Evolutionary conservation across 371 early-diverging fungal species (phyloP), one percentile per base, ranked within the genome.

Genomic region (Blastocladiella emersonii): DNA sequence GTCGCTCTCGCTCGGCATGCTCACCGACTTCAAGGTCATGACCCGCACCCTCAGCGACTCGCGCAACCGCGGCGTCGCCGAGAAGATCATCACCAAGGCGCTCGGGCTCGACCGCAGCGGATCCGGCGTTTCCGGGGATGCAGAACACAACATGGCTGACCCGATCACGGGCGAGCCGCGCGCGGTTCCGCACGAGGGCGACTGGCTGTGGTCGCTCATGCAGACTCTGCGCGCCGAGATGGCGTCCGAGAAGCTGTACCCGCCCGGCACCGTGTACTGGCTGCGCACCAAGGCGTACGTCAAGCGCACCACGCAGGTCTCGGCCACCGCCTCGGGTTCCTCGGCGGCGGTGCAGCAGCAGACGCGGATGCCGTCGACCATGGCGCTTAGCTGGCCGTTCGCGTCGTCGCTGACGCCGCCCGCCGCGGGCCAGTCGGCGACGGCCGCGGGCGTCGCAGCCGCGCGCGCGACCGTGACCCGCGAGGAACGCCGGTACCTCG

Each of bases 181-280:
- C 12, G 36, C 34, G 21, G 55, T 21, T 7, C 5, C 36, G 13
- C 6, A 15, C 34, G 65, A 65, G 39, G 72, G 81, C 49, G 82
- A 89, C 63, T 91, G 90, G 90, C 84, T 85, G 64, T 86, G 86
- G 86, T 81, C 87, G 30, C 65, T 88, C 59, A 84, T 88, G 66
- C 85, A 88, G 69, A 87, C 88, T 0, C 75, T 89, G 78, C 78
- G 89, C 2, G 89, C 90, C 0, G 86, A 82, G 57, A 89, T 88
- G 89, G 74, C 76, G 34, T 76, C 82, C 4, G 88, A 87, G 60
- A 91, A 91, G 61, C 74, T 91, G 25, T 87, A 86, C 62, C 91
- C 91, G 32, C 88, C 91, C 0, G 81, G 84, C 2, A 81, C 82
- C 1, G 77, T 87, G 4, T 88, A 85, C 65, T 66, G 78, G 21